Base-by-base conservation (phyloP, 306 rosid genomes). In the Nissolia schottii region DNA sequence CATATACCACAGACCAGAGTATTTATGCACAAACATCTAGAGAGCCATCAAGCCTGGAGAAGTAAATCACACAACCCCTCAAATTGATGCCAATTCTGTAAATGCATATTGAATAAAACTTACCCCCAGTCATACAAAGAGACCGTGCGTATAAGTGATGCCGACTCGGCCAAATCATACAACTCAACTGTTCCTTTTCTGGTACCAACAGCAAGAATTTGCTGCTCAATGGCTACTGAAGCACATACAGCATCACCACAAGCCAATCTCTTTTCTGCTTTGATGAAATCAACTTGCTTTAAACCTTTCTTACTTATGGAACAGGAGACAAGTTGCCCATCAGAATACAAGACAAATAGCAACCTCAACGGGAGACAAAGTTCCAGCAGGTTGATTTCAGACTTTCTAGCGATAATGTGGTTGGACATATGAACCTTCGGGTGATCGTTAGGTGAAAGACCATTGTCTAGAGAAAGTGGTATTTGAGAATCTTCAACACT, bases 111-210 rank as follows among this genome's bases (percentile, higher is more conserved):
- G 40, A 51, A 64, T 5, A 75, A 77, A 59, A 81, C 96, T 87
- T 86, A 93, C 92, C 98, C 97, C 98, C 98, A 93, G 75, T 93
- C 98, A 85, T 82, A 81, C 79, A 93, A 84, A 77, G 96, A 91
- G 80, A 93, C 90, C 0, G 81, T 27, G 10, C 97, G 92, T 51
- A 93, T 87, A 71, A 83, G 88, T 63, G 85, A 83, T 74, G 69
- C 78, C 59, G 92, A 86, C 74, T 91, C 97, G 20, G 89, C 89
- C 74, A 93, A 79, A 80, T 93, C 97, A 86, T 87, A 91, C 79
- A 93, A 80, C 77, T 93, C 97, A 73, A 91, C 96, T 70, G 70
- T 78, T 69, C 96, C 98, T 89, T 94, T 86, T 81, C 81, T 86
- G 74, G 97, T 91, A 77, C 98, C 98, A 75, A 94, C 97, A 70